Evolutionary conservation across 352 stramenopile genomes (phyloP), one percentile per base, ranked within the genome.

Genomic region (Peronospora belbahrii): DNA sequence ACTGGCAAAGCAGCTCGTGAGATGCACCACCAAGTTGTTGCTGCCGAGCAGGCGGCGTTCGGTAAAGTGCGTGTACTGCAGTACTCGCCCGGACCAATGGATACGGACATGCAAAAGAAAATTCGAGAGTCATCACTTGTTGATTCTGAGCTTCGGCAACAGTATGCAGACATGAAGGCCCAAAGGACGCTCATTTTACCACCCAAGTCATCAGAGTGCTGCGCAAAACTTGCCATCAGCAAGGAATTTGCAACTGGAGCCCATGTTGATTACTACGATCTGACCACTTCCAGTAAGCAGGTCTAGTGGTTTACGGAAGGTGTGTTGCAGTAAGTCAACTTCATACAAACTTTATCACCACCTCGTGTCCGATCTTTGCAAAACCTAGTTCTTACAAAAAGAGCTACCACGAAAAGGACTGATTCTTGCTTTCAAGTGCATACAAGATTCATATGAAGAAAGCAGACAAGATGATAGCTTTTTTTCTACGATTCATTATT

Each of bases 51-150:
- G 42, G 59, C 38, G 8, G n/a, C 23, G 0, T 10, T 1, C 6
- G 56, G 39, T 8, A 68, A 59, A 24, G 50, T 87, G 9, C 72
- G 70, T 14, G 67, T 88, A 30, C 66, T 95, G 10, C 88, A 74
- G 62, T 95, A 95, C 47, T 85, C 85, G 32, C 85, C 85, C 0
- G 85, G 85, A 14, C 76, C 83, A 0, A 88, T 96, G 74, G 73
- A 94, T 52, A 95, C 82, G 32, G 74, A 76, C 45, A 96, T 96
- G 83, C 70, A 89, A 48, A 38, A 56, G 27, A 68, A 55, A n/a
- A 70, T 89, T 31, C 78, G 78, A 15, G 70, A 83, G 37, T 79
- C 65, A 6, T 34, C 62, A 3, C 33, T 19, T 6, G 66, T 85
- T 18, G 58, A 74, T 14, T 37, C 56, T 1, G 57, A 61, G n/a